These are phyloP conservation scores for Entomortierella parvispora DNA, from an alignment of 192 early-diverging fungal genomes.

Conservation along the genomic window DNA sequence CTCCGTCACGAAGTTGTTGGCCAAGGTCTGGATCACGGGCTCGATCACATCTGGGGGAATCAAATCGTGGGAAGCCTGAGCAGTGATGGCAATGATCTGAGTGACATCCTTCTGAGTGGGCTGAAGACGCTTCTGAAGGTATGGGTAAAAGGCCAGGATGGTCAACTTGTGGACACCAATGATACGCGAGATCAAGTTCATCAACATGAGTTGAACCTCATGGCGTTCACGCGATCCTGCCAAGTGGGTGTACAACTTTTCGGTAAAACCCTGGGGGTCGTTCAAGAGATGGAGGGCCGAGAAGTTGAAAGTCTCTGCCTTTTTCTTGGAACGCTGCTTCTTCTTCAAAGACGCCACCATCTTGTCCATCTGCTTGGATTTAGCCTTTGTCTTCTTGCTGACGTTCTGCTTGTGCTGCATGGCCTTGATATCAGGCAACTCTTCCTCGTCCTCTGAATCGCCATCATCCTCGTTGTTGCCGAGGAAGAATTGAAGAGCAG, in stretches of 20 bases:
- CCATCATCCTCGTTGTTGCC: conserved; percentile 79
- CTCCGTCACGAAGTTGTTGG: conserved; percentile 97
- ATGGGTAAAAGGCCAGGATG: conserved; percentile 91
- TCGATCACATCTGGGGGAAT: conserved; percentile 94
- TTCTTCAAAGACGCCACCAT: conserved; percentile 77
- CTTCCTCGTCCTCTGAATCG: conserved; percentile 74
- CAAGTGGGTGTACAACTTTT: conserved; percentile 92
- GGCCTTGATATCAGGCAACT: conserved; percentile 71
- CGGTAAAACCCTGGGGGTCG: conserved; percentile 97
- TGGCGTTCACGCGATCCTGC: conserved; percentile 83
- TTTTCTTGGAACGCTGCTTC: conserved; percentile 71
- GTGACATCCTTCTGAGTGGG: conserved; percentile 96
- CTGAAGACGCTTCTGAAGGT: conserved; percentile 93
- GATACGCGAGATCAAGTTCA: conserved; percentile 95
- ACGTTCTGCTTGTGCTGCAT: conserved; percentile 83
- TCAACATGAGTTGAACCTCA: conserved; percentile 89
- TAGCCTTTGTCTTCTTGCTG: conserved; percentile 89
- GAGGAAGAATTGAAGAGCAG: conserved; percentile 95
- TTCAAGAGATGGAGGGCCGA: conserved; percentile 94
- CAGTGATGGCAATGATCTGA: conserved; percentile 87
- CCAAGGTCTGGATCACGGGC: conserved; percentile 88
- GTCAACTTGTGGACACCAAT: conserved; percentile 97
- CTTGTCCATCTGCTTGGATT: conserved; percentile 79
- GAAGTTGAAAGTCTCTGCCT: conserved; percentile 87
- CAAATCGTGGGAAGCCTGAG: conserved; percentile 92